phyloP scores from a whole-genome alignment of 495 filamentous ascomycete species.

The Penicillium lividum region DNA sequence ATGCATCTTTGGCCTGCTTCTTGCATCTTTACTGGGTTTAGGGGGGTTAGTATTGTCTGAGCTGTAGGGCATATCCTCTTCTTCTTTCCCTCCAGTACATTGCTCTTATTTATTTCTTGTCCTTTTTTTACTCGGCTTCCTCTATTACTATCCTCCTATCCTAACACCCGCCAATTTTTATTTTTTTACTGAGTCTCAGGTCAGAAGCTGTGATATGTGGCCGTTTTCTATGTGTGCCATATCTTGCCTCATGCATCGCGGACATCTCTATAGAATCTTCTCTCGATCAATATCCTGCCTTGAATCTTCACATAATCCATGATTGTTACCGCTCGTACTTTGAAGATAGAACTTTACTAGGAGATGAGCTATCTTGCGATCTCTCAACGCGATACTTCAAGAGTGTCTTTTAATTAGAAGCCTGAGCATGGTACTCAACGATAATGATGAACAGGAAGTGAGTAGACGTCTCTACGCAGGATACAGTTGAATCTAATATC shows the following conservation, averaged over 20 bases:
- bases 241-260: conserved; percentile 18
- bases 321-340: neutral
- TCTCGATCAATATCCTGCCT: conserved; percentile 8
- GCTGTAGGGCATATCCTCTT: conserved; percentile 25
- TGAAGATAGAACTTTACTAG: neutral
- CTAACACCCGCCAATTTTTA: conserved; percentile 16
- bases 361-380: no score
- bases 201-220: conserved; percentile 3
- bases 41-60: conserved; percentile 26
- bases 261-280: conserved; percentile 25
- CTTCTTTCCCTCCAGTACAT: conserved; percentile 23
- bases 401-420: no score
- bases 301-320: neutral
- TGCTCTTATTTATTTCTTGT: conserved; percentile 13
- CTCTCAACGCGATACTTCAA: no score
- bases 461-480: neutral
- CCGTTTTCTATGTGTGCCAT: conserved; percentile 17
- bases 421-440: no score
- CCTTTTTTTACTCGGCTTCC: conserved; percentile 10
- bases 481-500: neutral
- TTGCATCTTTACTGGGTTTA: conserved; percentile 27
- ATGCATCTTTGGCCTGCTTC: conserved; percentile 31
- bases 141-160: conserved; percentile 22
- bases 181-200: neutral
- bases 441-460: neutral